A percentile compares a stretch with the other conserved stretches of the same genome.
Evolutionary conservation across 352 stramenopile genomes (phyloP).

Genomic region (Globisporangium cederbergense): DNA sequence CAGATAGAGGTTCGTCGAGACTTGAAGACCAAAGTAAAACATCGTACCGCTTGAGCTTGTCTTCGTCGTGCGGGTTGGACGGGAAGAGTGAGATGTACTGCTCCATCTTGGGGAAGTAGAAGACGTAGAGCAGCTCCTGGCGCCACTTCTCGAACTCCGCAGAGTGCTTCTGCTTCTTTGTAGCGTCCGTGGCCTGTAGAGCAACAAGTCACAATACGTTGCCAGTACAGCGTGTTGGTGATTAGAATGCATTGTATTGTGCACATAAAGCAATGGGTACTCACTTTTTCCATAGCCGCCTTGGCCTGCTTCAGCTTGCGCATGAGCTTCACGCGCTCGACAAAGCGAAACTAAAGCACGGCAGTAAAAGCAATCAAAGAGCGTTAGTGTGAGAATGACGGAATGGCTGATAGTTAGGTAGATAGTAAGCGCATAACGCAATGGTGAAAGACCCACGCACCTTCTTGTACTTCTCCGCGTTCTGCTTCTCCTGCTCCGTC

Average conservation of each 20-base stretch:
- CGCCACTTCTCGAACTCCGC: slow-evolving; percentile 44
- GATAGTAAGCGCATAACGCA: neutral
- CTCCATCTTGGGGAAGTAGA: slow-evolving; percentile 74
- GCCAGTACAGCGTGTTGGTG: neutral
- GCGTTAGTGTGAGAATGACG: neutral
- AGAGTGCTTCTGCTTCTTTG: slow-evolving; percentile 33
- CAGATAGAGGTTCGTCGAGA: neutral
- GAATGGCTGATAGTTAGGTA: neutral
- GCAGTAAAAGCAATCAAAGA: neutral
- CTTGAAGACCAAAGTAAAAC: neutral
- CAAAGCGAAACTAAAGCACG: slow-evolving; percentile 58
- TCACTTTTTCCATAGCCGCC: slow-evolving; percentile 42
- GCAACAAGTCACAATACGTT: neutral
- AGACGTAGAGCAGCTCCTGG: slow-evolving; percentile 80
- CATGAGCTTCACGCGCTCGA: slow-evolving; percentile 84
- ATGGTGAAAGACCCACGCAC: slow-evolving; percentile 20
- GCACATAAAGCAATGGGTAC: neutral
- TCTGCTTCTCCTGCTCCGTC: slow-evolving; percentile 61
- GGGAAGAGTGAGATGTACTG: slow-evolving; percentile 73
- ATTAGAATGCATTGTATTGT: no score
- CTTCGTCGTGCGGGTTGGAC: slow-evolving; percentile 44
- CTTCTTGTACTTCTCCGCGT: slow-evolving; percentile 79
- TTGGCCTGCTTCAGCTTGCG: slow-evolving; percentile 70
- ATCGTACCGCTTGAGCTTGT: slow-evolving; percentile 36
- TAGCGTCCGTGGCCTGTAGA: slow-evolving; percentile 32